A percentile compares a stretch with the other conserved stretches of the same genome.
Evolutionary conservation across 805 yeast species (phyloP).

Genomic region (Zygoascus tannicola): DNA sequence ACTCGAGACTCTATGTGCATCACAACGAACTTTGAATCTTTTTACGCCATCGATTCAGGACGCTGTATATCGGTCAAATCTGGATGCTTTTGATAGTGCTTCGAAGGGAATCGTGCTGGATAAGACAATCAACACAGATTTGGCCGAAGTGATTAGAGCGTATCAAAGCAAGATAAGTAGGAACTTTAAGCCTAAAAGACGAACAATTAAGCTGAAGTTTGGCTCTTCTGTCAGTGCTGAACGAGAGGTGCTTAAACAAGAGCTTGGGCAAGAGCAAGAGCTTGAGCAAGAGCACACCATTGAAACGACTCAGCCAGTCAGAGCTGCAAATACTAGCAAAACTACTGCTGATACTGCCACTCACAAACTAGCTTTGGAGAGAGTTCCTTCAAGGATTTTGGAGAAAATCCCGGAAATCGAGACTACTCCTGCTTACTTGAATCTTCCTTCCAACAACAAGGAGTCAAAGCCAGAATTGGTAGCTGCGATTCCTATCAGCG

Average conservation of each 20-base stretch:
- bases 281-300: no score
- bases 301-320: no score
- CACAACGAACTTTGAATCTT: constrained; percentile 74
- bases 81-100: constrained; percentile 23
- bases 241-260: neutral
- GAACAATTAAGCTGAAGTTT: constrained; percentile 22
- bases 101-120: neutral
- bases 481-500: no score
- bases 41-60: constrained; percentile 50
- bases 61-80: constrained; percentile 48
- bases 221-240: neutral
- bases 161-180: constrained; percentile 2
- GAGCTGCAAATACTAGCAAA: no score
- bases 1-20: constrained; percentile 56
- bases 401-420: no score
- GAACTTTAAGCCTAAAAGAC: constrained; percentile 21
- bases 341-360: no score
- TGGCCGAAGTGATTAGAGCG: constrained; percentile 14
- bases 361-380: no score
- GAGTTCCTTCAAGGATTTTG: no score
- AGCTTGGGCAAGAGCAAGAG: no score
- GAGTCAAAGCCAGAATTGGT: no score
- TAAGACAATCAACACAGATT: constrained; percentile 9
- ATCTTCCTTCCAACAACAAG: no score
- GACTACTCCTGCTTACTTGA: no score